A percentile compares a stretch with the other conserved stretches of the same genome.
Evolutionary conservation across 2,329 filamentous ascomycete species (phyloP).

Genomic region (Penicillium sp.): DNA sequence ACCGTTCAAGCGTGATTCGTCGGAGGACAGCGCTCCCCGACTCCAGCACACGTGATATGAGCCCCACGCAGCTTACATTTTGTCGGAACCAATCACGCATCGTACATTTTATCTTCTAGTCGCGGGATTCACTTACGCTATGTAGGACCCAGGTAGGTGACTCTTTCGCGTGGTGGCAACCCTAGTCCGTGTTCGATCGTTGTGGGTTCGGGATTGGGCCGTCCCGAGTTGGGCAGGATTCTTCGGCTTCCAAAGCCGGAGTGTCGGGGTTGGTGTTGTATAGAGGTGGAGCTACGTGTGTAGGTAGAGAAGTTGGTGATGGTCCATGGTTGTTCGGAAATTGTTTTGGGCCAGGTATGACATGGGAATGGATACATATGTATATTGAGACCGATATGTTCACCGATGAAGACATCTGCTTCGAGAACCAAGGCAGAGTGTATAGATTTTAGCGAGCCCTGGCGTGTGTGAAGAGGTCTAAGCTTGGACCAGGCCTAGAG

Average conservation of each 20-base stretch:
- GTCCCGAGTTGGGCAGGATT: slow-evolving; percentile 2
- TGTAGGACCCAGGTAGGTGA: too few species aligned
- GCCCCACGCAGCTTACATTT: slow-evolving; percentile 2
- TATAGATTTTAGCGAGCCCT: too few species aligned
- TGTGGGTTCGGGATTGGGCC: slow-evolving; percentile 3
- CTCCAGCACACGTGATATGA: slow-evolving; percentile 14
- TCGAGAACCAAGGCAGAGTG: not conserved
- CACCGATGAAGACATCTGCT: not conserved
- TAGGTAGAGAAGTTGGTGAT: not conserved
- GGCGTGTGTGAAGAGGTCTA: slow-evolving; percentile 2
- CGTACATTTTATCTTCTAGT: not conserved
- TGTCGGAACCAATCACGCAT: slow-evolving; percentile 8
- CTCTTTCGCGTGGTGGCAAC: too few species aligned
- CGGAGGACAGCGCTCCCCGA: slow-evolving; percentile 21
- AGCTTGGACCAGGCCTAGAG: not conserved
- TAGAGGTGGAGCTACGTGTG: not conserved
- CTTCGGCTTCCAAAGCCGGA: not conserved
- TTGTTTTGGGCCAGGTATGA: not conserved
- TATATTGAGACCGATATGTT: not conserved
- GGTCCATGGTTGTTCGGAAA: not conserved
- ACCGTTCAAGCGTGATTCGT: slow-evolving; percentile 10
- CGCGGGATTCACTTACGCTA: too few species aligned
- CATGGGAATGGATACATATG: not conserved
- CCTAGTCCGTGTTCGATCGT: too few species aligned
- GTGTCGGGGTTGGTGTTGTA: not conserved